Evolutionary conservation across 805 yeast genomes (phyloP).

Genomic region (Naumovozyma baii): DNA sequence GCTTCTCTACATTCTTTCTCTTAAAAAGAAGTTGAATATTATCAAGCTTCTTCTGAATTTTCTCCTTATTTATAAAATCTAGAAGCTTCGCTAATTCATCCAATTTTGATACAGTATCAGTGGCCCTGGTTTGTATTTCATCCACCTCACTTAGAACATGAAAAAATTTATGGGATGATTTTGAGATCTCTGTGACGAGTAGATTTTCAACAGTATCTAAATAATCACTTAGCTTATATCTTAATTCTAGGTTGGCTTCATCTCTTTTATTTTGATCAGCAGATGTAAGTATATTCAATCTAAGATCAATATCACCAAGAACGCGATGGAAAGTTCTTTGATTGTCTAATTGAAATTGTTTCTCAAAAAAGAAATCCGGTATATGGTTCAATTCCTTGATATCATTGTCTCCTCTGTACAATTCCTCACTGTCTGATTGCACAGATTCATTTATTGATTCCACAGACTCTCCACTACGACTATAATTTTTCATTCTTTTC

Average conservation of each 20-base stretch:
- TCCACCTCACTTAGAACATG: constrained; percentile 73
- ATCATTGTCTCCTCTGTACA: constrained; percentile 14
- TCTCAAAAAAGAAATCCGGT: constrained; percentile 60
- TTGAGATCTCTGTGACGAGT: constrained; percentile 71
- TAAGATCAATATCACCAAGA: constrained; percentile 45
- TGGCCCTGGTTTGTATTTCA: constrained; percentile 47
- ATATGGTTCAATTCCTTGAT: constrained; percentile 28
- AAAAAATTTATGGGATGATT: constrained; percentile 77
- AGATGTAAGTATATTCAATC: constrained; percentile 24
- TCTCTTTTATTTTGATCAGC: constrained; percentile 29
- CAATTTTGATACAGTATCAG: constrained; percentile 40
- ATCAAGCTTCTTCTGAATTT: constrained; percentile 42
- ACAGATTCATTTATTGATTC: constrained; percentile 2
- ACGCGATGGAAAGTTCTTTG: constrained; percentile 76
- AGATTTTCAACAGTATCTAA: constrained; percentile 78
- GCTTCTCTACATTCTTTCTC: constrained; percentile 47
- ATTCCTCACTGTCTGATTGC: constrained; percentile 11
- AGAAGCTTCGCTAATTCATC: constrained; percentile 39
- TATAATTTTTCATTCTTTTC: constrained; percentile 25
- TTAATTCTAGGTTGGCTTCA: constrained; percentile 48
- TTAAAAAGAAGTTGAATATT: constrained; percentile 42
- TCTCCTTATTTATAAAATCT: constrained; percentile 36
- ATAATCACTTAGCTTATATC: constrained; percentile 71
- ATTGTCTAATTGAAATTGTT: constrained; percentile 73
- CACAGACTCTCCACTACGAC: neutral